Percentiles rank a stretch among this genome's conserved stretches.
phyloP scores from a whole-genome alignment of 345 rosid species.

The Eucalyptus melliodora region DNA sequence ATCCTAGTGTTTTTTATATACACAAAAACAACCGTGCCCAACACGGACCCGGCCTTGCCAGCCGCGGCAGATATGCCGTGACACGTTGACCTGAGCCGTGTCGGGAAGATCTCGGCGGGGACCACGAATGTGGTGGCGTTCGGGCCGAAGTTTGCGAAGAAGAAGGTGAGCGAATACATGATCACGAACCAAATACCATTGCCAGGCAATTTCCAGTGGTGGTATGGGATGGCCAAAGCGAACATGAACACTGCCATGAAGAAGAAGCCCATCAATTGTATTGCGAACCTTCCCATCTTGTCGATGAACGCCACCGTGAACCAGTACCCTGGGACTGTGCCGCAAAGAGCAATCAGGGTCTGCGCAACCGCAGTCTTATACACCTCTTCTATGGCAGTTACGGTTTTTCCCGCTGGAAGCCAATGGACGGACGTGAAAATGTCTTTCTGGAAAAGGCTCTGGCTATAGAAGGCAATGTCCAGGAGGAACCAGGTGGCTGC shows the following conservation, averaged over 20 bases:
- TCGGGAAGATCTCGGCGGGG: not conserved
- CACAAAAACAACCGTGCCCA: not conserved
- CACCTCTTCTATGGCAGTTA: not conserved
- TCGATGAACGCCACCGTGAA: slow-evolving; percentile 2
- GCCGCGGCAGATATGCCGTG: not conserved
- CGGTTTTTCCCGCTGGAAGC: not conserved
- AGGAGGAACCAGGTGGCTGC: slow-evolving; percentile 28
- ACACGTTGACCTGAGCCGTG: not conserved
- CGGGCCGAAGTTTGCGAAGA: not conserved
- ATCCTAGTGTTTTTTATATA: too few relatives aligned
- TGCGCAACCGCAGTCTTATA: not conserved
- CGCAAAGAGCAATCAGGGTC: slow-evolving; percentile 2
- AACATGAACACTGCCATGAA: slow-evolving; percentile 1
- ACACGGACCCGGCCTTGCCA: not conserved
- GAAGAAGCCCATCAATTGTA: not conserved
- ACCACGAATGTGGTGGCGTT: not conserved
- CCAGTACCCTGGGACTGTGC: slow-evolving; percentile 7
- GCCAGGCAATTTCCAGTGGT: not conserved
- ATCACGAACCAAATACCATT: not conserved
- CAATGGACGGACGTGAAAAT: not conserved
- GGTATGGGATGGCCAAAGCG: not conserved
- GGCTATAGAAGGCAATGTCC: slow-evolving; percentile 8
- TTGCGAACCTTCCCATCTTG: not conserved
- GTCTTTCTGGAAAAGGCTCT: slow-evolving; percentile 24
- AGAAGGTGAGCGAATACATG: not conserved